Conservation (phyloP, 805 yeast species). For the Lachancea fermentati region DNA sequence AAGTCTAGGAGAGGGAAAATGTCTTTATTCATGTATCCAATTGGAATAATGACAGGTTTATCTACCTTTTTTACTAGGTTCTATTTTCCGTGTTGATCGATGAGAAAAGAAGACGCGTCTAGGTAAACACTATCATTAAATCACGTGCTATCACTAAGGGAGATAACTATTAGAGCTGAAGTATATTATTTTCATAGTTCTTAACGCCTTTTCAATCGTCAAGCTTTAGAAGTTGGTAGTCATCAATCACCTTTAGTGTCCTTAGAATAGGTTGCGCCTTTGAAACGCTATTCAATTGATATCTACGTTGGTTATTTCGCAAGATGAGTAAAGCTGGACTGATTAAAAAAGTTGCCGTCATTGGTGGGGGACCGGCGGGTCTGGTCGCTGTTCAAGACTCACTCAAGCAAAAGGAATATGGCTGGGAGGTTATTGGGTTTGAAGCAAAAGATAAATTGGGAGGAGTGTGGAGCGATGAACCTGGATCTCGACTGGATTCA, state of each 20-base stretch:
- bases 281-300: too few species aligned
- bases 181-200: background rate
- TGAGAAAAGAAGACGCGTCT: background rate
- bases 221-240: background rate
- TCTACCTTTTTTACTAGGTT: background rate
- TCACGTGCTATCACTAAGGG: background rate
- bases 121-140: background rate
- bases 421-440: conserved; percentile 34
- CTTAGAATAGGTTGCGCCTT: background rate
- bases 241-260: background rate
- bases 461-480: conserved; percentile 39
- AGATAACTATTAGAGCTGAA: background rate
- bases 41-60: background rate
- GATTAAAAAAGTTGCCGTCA: conserved; percentile 19
- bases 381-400: conserved; percentile 12
- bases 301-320: too few species aligned
- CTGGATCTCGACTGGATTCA: conserved; percentile 11
- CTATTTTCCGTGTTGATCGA: background rate
- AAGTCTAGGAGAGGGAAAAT: conserved; percentile 59
- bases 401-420: conserved; percentile 18
- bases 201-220: background rate
- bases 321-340: conserved; percentile 1
- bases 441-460: conserved; percentile 40
- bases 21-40: conserved; percentile 33
- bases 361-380: conserved; percentile 23